These are phyloP conservation scores for Pulveroboletus sp. DNA, from an alignment of 768 basidiomycete species.

Conservation along the genomic window DNA sequence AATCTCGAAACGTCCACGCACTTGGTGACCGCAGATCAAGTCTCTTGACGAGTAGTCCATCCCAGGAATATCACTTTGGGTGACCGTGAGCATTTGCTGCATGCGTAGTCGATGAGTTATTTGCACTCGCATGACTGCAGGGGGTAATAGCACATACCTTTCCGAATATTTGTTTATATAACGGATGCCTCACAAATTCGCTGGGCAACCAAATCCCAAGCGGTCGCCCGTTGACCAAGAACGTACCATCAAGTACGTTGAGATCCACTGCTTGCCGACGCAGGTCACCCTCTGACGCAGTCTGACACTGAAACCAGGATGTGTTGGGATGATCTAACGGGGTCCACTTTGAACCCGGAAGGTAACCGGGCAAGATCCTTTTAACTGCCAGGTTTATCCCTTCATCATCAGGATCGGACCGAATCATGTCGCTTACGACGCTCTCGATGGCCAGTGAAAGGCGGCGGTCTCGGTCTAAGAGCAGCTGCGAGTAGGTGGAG, in stretches of 20 bases:
- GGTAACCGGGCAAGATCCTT: constrained; percentile 31
- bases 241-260: constrained; percentile 38
- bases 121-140: too few species aligned
- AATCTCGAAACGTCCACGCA: too few species aligned
- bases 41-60: too few species aligned
- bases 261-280: constrained; percentile 34
- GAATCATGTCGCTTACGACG: constrained; percentile 13
- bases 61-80: too few species aligned
- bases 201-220: constrained; percentile 32
- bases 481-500: constrained; percentile 11
- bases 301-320: constrained; percentile 30
- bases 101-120: too few species aligned
- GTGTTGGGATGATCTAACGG: constrained; percentile 15
- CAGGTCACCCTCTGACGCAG: constrained; percentile 10
- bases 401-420: background rate
- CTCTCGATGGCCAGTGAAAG: constrained; percentile 31
- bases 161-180: too few species aligned
- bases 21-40: too few species aligned
- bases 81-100: too few species aligned
- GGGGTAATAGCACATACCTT: background rate
- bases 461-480: constrained; percentile 32
- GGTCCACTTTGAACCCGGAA: constrained; percentile 23
- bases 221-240: constrained; percentile 43
- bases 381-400: constrained; percentile 34
- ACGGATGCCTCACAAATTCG: constrained; percentile 18